These are phyloP conservation scores for Yamadazyma taylorii DNA, from an alignment of 1,139 yeast genomes.

Conservation along the genomic window DNA sequence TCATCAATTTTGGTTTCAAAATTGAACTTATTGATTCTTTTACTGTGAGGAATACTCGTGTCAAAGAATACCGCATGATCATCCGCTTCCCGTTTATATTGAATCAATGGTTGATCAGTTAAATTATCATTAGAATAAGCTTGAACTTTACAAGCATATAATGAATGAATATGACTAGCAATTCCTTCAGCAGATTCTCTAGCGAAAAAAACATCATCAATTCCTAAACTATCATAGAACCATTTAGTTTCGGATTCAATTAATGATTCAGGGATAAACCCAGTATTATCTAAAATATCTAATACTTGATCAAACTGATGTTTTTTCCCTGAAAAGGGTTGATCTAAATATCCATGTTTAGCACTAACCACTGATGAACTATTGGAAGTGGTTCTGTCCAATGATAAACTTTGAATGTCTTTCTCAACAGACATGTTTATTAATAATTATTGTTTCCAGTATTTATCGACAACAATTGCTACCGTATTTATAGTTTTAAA, in stretches of 20 bases:
- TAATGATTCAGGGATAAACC: slow-evolving; percentile 84
- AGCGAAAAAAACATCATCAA: slow-evolving; percentile 90
- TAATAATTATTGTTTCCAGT: neutral
- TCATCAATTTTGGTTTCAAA: slow-evolving; percentile 78
- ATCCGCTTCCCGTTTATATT: slow-evolving; percentile 70
- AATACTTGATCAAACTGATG: slow-evolving; percentile 79
- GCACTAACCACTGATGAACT: slow-evolving; percentile 31
- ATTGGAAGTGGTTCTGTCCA: slow-evolving; percentile 28
- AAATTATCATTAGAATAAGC: slow-evolving; percentile 52
- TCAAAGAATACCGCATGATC: slow-evolving; percentile 94
- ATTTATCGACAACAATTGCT: neutral
- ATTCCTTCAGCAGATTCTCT: slow-evolving; percentile 79
- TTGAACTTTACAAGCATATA: slow-evolving; percentile 90
- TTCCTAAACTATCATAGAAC: slow-evolving; percentile 87
- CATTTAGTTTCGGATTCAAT: slow-evolving; percentile 86
- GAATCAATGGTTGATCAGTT: slow-evolving; percentile 53
- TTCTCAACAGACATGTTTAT: slow-evolving; percentile 18
- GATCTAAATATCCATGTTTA: slow-evolving; percentile 66
- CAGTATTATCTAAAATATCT: slow-evolving; percentile 78
- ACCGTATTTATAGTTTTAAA: too few species aligned
- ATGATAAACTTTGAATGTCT: slow-evolving; percentile 26
- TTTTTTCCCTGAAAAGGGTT: slow-evolving; percentile 78
- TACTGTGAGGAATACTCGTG: slow-evolving; percentile 31
- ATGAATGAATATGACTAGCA: slow-evolving; percentile 79
- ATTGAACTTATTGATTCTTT: slow-evolving; percentile 33